Evolutionary conservation across 768 basidiomycete species (phyloP), one percentile per base, ranked within the genome.

Genomic region (Cystofilobasidium capitatum): DNA sequence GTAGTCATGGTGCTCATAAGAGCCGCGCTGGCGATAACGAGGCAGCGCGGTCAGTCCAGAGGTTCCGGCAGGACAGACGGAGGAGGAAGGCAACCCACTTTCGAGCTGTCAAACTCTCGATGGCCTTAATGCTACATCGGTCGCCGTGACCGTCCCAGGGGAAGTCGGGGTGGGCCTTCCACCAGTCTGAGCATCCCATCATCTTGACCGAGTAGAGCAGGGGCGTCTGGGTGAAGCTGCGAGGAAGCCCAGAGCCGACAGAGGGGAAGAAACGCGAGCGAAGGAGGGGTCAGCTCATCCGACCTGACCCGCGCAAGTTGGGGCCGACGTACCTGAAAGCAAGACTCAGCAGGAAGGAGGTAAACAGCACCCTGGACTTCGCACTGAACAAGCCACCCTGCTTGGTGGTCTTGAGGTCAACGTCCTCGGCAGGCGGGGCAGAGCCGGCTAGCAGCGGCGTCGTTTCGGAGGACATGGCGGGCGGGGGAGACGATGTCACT

Each of bases 181-280:
- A 75, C 37, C 71, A 74, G 31, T 70, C 73, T 1, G 76, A 73
- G 62, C 77, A 77, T 7, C 74, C 70, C 69, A 76, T 73, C 9
- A 71, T 55, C 10, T 74, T 47, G 65, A 74, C 74, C 7, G 73
- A 65, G 65, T 74, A 77, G 36, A 77, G 70, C 16, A 76, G 44
- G 7, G 74, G 71, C 0, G 77, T 76, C 14, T 73, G 71, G 17
- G 75, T 77, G 26, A 49, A 35, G n/a, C 31, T 35, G 44, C 22
- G 22, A 29, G 26, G 20, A 17, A 20, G 3, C 13, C 22, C 5
- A 49, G 22, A 14, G 49, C 24, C 8, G 22, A 29, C 17, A 31
- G 24, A 47, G 17, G 8, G 31, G 26, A 13, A 9, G 6, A 51
- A 39, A 9, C 3, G n/a, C 16, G 13, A 37, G 37, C 24, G 31